Evolutionary conservation across 352 stramenopile genomes (phyloP).

Genomic region (Pythium coloratum): DNA sequence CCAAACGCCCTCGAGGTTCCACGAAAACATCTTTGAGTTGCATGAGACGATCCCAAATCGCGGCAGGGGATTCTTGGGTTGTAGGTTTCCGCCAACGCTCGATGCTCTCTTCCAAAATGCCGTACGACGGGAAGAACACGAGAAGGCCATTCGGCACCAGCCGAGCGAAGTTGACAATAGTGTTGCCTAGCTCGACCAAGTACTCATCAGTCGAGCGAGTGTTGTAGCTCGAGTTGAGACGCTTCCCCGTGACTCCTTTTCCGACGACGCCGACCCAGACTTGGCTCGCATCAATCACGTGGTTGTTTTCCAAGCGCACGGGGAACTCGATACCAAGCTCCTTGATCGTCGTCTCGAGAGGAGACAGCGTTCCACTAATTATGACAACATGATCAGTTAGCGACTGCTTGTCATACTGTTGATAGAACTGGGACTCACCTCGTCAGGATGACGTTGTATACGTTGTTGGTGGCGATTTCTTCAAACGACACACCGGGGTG

Average conservation of each 20-base stretch:
- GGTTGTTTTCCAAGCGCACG: constrained; percentile 96
- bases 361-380: constrained; percentile 95
- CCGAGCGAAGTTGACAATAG: constrained; percentile 92
- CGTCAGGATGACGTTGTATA: constrained; percentile 87
- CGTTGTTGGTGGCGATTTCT: constrained; percentile 92
- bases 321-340: constrained; percentile 97
- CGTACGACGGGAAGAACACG: constrained; percentile 99
- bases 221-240: constrained; percentile 95
- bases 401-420: too few species aligned
- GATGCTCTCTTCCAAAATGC: constrained; percentile 91
- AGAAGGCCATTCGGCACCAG: constrained; percentile 97
- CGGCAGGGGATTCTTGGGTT: constrained; percentile 39
- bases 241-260: constrained; percentile 92
- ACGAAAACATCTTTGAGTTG: constrained; percentile 82
- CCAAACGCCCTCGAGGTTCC: constrained; percentile 62
- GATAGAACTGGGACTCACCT: constrained; percentile 40
- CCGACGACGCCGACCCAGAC: constrained; percentile 91
- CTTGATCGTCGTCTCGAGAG: constrained; percentile 94
- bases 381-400: background rate
- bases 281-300: constrained; percentile 94
- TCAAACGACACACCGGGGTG: constrained; percentile 95
- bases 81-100: constrained; percentile 64
- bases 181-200: constrained; percentile 95
- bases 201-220: constrained; percentile 93
- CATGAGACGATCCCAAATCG: constrained; percentile 78